Conservation (phyloP, 169 alveolate species). For the Plasmodium yoelii region DNA sequence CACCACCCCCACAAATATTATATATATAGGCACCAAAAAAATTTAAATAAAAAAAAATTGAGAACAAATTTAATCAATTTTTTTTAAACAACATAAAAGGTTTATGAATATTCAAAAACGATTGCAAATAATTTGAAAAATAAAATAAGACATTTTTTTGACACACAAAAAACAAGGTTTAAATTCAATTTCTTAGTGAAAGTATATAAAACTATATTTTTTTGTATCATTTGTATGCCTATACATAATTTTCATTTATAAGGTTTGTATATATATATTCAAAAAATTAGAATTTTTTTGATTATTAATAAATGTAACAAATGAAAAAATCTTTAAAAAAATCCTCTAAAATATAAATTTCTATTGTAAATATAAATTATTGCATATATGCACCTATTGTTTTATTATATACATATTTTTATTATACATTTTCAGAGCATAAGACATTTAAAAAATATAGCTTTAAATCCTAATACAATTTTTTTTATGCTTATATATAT, state of each 20-base stretch:
- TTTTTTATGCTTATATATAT: background rate
- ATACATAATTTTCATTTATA: too few species aligned
- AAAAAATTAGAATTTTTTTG: background rate
- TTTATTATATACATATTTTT: background rate
- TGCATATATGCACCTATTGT: constrained; percentile 30
- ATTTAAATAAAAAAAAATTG: constrained; percentile 13
- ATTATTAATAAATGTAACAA: constrained; percentile 15
- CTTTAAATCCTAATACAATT: constrained; percentile 33
- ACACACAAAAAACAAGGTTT: constrained; percentile 1
- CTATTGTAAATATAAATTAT: constrained; percentile 16
- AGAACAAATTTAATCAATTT: constrained; percentile 20
- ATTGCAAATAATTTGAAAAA: constrained; percentile 14
- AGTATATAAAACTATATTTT: constrained; percentile 2
- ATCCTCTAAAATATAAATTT: constrained; percentile 11
- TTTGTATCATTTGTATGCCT: too few species aligned
- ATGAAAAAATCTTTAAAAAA: background rate
- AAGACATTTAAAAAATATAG: background rate
- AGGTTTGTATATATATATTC: background rate
- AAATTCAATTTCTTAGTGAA: constrained; percentile 10
- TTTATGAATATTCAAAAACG: constrained; percentile 2
- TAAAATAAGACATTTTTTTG: constrained; percentile 14
- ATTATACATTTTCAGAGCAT: constrained; percentile 1
- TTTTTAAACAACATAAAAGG: constrained; percentile 16
- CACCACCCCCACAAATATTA: constrained; percentile 1
- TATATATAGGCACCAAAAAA: constrained; percentile 1